Evolutionary conservation across 768 basidiomycete genomes (phyloP).

Genomic region (Tylopilus rubrobrunneus): DNA sequence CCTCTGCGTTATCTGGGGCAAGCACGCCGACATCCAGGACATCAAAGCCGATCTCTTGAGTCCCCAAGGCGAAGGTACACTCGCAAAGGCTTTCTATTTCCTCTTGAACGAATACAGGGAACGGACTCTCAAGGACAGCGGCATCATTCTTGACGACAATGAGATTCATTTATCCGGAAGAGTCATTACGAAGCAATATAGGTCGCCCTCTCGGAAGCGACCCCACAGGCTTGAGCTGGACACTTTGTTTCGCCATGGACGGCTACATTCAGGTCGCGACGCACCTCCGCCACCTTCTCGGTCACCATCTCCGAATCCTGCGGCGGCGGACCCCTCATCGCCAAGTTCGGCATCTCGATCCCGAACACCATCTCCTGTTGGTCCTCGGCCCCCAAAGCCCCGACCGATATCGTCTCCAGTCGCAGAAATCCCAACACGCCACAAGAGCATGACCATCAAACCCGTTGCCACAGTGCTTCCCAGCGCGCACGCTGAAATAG

Average conservation of each 20-base stretch:
- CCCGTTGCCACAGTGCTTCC: conserved; percentile 16
- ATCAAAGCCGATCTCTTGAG: conserved; percentile 68
- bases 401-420: conserved; percentile 30
- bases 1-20: conserved; percentile 80
- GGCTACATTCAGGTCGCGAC: conserved; percentile 24
- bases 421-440: conserved; percentile 25
- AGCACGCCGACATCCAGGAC: conserved; percentile 54
- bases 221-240: conserved; percentile 15
- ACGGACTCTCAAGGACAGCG: conserved; percentile 52
- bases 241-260: conserved; percentile 5
- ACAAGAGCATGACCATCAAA: conserved; percentile 30
- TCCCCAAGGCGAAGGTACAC: conserved; percentile 62
- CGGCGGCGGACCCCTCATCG: conserved; percentile 11
- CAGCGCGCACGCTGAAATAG: conserved; percentile 20
- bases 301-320: conserved; percentile 25
- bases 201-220: conserved; percentile 36
- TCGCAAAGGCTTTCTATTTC: conserved; percentile 89
- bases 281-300: conserved; percentile 28
- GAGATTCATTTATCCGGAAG: conserved; percentile 22
- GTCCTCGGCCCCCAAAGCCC: conserved; percentile 40
- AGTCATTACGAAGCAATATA: conserved; percentile 40
- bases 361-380: conserved; percentile 47
- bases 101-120: conserved; percentile 75
- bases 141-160: conserved; percentile 39
- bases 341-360: conserved; percentile 32